phyloP scores from a whole-genome alignment of 495 filamentous ascomycete species.

The Amorphotheca resinae region DNA sequence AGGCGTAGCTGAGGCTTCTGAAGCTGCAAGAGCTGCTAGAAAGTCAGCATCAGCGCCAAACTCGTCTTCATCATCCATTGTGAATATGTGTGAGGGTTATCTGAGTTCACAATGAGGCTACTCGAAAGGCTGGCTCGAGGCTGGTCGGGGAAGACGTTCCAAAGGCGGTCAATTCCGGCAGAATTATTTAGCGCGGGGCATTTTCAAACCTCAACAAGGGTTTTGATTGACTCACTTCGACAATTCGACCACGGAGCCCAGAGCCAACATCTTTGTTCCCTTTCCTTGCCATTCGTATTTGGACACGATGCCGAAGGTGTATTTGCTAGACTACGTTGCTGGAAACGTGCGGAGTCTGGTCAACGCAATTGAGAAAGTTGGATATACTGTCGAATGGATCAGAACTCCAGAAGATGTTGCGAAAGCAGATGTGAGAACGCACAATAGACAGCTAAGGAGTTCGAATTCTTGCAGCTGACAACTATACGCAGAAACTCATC shows the following conservation, averaged over 20 bases:
- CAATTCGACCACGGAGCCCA: too few relatives aligned
- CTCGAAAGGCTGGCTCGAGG: too few relatives aligned
- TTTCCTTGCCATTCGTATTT: neutral
- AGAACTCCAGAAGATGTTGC: constrained; percentile 69
- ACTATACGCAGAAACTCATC: constrained; percentile 58
- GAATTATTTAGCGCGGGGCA: neutral
- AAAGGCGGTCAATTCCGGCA: neutral
- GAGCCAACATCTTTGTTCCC: neutral
- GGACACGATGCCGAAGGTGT: constrained; percentile 68
- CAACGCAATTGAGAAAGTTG: constrained; percentile 91
- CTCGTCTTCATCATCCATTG: constrained; percentile 37
- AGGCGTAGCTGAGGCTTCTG: constrained; percentile 18
- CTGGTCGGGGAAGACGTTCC: neutral
- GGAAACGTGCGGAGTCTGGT: constrained; percentile 91
- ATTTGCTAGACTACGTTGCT: constrained; percentile 68
- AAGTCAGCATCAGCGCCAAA: constrained; percentile 49
- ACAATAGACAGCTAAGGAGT: neutral
- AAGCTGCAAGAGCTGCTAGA: constrained; percentile 37
- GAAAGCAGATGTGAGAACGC: constrained; percentile 61
- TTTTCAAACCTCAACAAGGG: neutral
- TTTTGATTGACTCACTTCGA: neutral
- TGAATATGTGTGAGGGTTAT: too few relatives aligned
- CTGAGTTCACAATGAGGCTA: too few relatives aligned
- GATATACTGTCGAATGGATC: constrained; percentile 90
- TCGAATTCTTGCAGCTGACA: too few relatives aligned